Percentiles rank a stretch among this genome's conserved stretches.
phyloP scores from a whole-genome alignment of 208 protist species.

The Phytomonas francai region DNA sequence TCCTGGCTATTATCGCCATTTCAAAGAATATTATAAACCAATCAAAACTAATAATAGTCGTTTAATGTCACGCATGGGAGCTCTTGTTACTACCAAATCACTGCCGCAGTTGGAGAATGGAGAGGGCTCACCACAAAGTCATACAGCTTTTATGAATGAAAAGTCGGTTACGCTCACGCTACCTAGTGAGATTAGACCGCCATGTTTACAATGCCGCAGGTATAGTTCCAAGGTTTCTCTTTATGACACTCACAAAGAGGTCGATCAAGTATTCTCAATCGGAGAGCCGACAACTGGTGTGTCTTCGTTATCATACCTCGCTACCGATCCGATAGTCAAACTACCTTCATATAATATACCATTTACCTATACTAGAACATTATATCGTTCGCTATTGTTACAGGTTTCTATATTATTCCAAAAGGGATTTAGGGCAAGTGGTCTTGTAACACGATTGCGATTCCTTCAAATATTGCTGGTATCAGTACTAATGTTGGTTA shows the following conservation, averaged over 20 bases:
- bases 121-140: background rate
- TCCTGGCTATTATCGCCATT: background rate
- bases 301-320: background rate
- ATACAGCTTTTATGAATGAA: background rate
- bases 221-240: background rate
- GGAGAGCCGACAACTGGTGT: background rate
- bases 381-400: background rate
- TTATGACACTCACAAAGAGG: background rate
- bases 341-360: slow-evolving; percentile 10
- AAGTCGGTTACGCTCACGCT: background rate
- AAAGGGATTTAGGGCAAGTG: background rate
- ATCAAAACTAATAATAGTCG: background rate
- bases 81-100: background rate
- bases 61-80: background rate
- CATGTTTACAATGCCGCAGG: background rate
- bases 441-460: background rate
- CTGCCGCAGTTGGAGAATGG: background rate
- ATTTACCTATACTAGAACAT: slow-evolving; percentile 5
- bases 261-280: background rate
- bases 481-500: slow-evolving; percentile 8
- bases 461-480: slow-evolving; percentile 2
- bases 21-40: background rate
- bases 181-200: background rate
- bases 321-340: background rate
- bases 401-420: background rate